These are phyloP conservation scores for Seiridium unicorne DNA, from an alignment of 2,329 filamentous ascomycete species.

Conservation along the genomic window DNA sequence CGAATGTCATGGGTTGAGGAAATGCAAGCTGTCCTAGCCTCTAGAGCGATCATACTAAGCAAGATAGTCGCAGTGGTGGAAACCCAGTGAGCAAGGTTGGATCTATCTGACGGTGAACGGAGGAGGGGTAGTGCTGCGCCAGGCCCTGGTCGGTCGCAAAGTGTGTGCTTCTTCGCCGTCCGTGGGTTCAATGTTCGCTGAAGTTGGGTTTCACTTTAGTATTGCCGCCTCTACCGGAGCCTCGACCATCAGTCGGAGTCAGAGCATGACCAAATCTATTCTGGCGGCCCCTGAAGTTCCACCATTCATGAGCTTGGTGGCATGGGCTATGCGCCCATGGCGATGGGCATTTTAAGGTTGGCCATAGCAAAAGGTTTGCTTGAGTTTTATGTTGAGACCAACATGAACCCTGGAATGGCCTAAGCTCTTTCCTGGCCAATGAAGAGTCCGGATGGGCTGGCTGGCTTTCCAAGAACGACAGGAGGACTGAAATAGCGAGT, in stretches of 20 bases:
- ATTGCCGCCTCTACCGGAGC: neutral
- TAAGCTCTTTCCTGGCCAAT: conserved; percentile 1
- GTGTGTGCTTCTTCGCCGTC: neutral
- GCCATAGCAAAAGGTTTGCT: neutral
- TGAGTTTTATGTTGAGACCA: neutral
- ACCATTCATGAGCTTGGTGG: neutral
- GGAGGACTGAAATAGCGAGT: neutral
- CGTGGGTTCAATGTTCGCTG: neutral
- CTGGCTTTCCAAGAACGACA: conserved; percentile 2
- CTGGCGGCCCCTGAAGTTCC: too few species aligned
- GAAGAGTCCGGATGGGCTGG: neutral
- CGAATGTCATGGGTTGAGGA: conserved; percentile 10
- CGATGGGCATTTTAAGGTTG: neutral
- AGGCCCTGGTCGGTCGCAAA: neutral
- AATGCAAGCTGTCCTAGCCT: neutral
- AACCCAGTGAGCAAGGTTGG: neutral
- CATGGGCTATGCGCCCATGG: too few species aligned
- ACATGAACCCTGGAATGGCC: neutral
- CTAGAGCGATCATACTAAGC: neutral
- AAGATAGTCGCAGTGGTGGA: neutral
- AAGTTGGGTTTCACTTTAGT: neutral
- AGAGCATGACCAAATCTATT: neutral
- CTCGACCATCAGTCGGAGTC: neutral
- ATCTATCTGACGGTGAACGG: neutral
- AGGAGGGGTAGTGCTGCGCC: neutral